A percentile compares a stretch with the other conserved stretches of the same genome.
Evolutionary conservation across 2,329 filamentous ascomycete genomes (phyloP).

Genomic region (Colletotrichum liriopes): DNA sequence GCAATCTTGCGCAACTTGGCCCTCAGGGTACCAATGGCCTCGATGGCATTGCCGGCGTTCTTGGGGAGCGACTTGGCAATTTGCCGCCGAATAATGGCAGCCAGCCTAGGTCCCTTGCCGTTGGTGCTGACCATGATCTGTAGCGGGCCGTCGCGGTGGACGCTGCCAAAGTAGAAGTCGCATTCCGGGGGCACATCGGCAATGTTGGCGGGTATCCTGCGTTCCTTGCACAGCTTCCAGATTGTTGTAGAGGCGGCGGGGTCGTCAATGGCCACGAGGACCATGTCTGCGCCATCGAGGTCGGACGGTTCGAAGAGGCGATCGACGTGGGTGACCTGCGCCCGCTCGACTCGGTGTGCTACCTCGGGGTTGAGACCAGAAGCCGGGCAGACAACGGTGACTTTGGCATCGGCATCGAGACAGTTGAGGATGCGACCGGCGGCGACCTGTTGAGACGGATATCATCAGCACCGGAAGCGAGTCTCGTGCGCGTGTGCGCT

Average conservation of each 20-base stretch:
- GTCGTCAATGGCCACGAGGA: slow-evolving; percentile 94
- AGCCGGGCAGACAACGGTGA: slow-evolving; percentile 87
- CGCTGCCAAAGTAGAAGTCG: slow-evolving; percentile 98
- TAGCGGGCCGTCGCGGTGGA: slow-evolving; percentile 93
- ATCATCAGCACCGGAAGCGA: slow-evolving; percentile 1
- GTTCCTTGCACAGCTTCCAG: slow-evolving; percentile 93
- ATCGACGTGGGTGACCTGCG: slow-evolving; percentile 85
- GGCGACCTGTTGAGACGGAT: slow-evolving; percentile 77
- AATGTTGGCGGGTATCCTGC: slow-evolving; percentile 90
- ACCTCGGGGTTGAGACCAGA: slow-evolving; percentile 91
- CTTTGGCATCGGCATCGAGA: slow-evolving; percentile 93
- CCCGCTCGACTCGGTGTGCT: slow-evolving; percentile 81
- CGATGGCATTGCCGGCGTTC: slow-evolving; percentile 88
- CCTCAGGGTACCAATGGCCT: slow-evolving; percentile 85
- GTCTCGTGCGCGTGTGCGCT: background rate
- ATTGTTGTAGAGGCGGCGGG: slow-evolving; percentile 90
- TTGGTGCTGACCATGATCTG: slow-evolving; percentile 99
- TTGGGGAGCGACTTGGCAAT: slow-evolving; percentile 84
- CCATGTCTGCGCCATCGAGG: slow-evolving; percentile 87
- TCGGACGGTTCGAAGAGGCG: slow-evolving; percentile 90
- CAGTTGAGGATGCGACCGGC: slow-evolving; percentile 94
- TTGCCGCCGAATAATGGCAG: slow-evolving; percentile 85
- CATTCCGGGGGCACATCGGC: slow-evolving; percentile 97
- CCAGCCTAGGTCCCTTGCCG: slow-evolving; percentile 92
- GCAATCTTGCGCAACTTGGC: slow-evolving; percentile 84